Conservation (phyloP, 2,329 filamentous ascomycete genomes). For the Trichoderma sp. region DNA sequence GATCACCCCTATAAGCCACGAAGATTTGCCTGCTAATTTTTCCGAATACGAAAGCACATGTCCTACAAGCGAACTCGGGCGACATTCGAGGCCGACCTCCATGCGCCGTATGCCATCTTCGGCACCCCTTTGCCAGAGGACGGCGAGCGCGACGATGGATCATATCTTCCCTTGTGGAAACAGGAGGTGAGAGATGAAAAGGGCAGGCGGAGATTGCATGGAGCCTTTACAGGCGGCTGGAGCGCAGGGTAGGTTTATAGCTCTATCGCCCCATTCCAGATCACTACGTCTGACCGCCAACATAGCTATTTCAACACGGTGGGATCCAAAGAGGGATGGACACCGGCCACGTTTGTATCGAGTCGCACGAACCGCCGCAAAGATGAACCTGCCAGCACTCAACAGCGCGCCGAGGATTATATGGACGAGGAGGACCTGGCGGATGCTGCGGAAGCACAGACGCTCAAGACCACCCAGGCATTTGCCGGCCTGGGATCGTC, state of each 20-base stretch:
- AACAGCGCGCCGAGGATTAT: slow-evolving; percentile 79
- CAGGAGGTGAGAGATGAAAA: slow-evolving; percentile 94
- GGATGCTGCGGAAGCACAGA: slow-evolving; percentile 77
- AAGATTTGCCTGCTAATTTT: not conserved
- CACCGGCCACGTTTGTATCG: slow-evolving; percentile 87
- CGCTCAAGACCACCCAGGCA: slow-evolving; percentile 69
- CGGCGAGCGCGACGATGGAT: slow-evolving; percentile 82
- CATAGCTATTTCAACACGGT: slow-evolving; percentile 93
- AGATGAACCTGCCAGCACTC: slow-evolving; percentile 56
- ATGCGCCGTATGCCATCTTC: slow-evolving; percentile 75
- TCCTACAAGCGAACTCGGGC: slow-evolving; percentile 77
- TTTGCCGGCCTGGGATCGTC: slow-evolving; percentile 78
- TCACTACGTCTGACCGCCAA: slow-evolving; percentile 14
- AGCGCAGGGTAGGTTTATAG: slow-evolving; percentile 77
- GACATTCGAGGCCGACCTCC: slow-evolving; percentile 74
- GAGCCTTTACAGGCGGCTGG: slow-evolving; percentile 94
- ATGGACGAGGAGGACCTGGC: slow-evolving; percentile 98
- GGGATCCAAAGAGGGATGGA: slow-evolving; percentile 97
- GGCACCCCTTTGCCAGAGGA: slow-evolving; percentile 86
- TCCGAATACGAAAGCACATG: slow-evolving; percentile 51
- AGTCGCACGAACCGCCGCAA: slow-evolving; percentile 79
- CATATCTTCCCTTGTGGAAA: slow-evolving; percentile 95
- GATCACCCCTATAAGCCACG: too few species aligned
- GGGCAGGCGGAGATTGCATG: slow-evolving; percentile 87
- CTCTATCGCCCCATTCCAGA: not conserved